phyloP scores from a whole-genome alignment of 768 basidiomycete species.

The Tulasnella sp. region DNA sequence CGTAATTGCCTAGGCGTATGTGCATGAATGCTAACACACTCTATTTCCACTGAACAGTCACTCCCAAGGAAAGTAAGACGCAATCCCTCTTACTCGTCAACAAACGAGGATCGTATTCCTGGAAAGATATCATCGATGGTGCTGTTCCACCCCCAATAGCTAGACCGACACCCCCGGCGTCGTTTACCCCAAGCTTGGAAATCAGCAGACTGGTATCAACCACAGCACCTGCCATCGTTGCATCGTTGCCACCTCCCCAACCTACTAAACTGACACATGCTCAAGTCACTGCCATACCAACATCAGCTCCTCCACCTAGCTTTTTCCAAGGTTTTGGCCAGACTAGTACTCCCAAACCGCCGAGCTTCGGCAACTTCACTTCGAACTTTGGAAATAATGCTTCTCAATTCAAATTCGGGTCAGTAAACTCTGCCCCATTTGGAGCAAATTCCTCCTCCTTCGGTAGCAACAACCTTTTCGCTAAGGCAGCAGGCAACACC shows the following conservation, averaged over 20 bases:
- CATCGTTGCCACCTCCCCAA: background rate
- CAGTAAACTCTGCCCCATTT: too few relatives aligned
- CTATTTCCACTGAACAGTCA: background rate
- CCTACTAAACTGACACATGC: background rate
- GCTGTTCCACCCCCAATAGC: background rate
- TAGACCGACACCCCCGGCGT: background rate
- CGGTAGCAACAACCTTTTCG: too few relatives aligned
- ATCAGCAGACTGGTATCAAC: background rate
- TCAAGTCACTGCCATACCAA: background rate
- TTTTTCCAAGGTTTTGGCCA: background rate
- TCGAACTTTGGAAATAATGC: too few relatives aligned
- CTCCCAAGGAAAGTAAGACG: conserved; percentile 1
- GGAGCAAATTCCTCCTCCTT: too few relatives aligned
- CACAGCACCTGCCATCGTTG: background rate
- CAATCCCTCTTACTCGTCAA: conserved; percentile 10
- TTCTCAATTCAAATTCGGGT: too few relatives aligned
- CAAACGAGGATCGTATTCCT: conserved; percentile 1
- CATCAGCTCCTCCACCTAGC: background rate
- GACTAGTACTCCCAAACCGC: background rate
- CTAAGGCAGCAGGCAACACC: too few relatives aligned
- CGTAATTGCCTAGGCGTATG: background rate
- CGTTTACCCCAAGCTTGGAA: background rate
- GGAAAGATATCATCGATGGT: conserved; percentile 14
- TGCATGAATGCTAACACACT: background rate
- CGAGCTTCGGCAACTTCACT: too few relatives aligned